Base-by-base conservation (phyloP, 176 grass and related monocot species). In the Triticum urartu region DNA sequence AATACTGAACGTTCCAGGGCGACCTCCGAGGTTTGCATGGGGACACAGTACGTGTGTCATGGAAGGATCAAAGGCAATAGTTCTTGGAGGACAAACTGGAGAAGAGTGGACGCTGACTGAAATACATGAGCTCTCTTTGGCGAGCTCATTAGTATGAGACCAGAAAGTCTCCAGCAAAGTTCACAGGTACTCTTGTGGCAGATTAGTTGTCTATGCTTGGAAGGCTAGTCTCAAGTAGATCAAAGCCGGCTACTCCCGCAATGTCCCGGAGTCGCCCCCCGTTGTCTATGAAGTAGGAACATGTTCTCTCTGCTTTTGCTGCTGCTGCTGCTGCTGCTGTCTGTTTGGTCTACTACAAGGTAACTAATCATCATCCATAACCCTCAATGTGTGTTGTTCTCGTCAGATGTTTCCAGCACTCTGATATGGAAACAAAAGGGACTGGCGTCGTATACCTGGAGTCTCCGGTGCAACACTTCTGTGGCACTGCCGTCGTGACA, bases 11-110 rank as follows among this genome's bases (percentile, higher is more conserved):
- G 95, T 93, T 45, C 95, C 95, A 35, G 93, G 95, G 59, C 85
- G 47, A 3, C 93, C 91, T 60, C 95, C 95, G 2, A 89, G 91
- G 85, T 98, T 98, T 40, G 95, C 95, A 21, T 98, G 95, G 95
- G 95, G 95, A 1, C 95, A 98, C 62, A 98, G 95, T 34, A 98
- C 93, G 1, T 98, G 95, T 63, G 87, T 98, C 52, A 91, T 98
- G 17, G 93, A 93, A 72, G 95, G 93, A 40, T 89, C 95, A 75
- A 89, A 92, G 69, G 95, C 91, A 63, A 87, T 98, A 87, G 95
- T 98, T 83, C 91, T 98, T 72, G 95, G 95, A 42, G 93, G 95
- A 84, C 95, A 98, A 98, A 98, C 95, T 17, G 95, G 93, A 69
- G 93, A 98, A 63, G 95, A 98, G 75, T 98, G 95, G 95, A 89